Percentiles rank a stretch among this genome's conserved stretches.
Evolutionary conservation across 2,329 filamentous ascomycete species (phyloP).

Genomic region (Aspergillus glaucus): DNA sequence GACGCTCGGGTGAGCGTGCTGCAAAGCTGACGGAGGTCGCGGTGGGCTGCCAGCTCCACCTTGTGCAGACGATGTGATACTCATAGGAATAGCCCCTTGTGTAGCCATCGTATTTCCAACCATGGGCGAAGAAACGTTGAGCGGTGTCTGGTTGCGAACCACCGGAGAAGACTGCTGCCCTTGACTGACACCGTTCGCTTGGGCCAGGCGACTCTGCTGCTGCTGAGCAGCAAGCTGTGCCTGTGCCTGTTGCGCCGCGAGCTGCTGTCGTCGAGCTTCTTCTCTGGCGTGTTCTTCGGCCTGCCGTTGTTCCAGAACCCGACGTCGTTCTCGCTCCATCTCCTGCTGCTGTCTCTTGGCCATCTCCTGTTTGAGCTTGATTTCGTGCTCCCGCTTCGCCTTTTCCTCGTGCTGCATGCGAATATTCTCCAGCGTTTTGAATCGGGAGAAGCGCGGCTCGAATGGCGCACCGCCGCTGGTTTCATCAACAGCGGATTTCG

Average conservation of each 20-base stretch:
- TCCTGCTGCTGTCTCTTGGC: constrained; percentile 44
- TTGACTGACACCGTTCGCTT: constrained; percentile 37
- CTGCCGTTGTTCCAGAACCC: constrained; percentile 38
- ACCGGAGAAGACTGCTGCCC: constrained; percentile 43
- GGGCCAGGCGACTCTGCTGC: constrained; percentile 47
- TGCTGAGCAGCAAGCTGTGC: constrained; percentile 38
- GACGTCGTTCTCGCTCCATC: constrained; percentile 43
- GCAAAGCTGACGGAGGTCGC: constrained; percentile 40
- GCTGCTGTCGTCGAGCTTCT: constrained; percentile 33
- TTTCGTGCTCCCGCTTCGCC: constrained; percentile 43
- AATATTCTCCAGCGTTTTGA: constrained; percentile 85
- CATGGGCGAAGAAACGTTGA: constrained; percentile 40
- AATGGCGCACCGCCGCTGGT: constrained; percentile 67
- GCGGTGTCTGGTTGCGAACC: constrained; percentile 43
- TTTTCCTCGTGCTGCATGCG: constrained; percentile 70
- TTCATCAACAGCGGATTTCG: constrained; percentile 64
- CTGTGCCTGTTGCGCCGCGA: constrained; percentile 43
- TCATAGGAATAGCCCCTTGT: constrained; percentile 40
- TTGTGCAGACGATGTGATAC: constrained; percentile 39
- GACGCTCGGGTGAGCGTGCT: constrained; percentile 42
- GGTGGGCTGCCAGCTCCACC: constrained; percentile 40
- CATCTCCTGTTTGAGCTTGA: constrained; percentile 45
- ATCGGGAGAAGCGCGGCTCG: constrained; percentile 80
- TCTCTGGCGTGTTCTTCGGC: constrained; percentile 40
- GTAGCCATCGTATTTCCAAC: constrained; percentile 33